A percentile compares a stretch with the other conserved stretches of the same genome.
phyloP scores from a whole-genome alignment of 2,329 filamentous ascomycete species.

The Penicillium sp. region DNA sequence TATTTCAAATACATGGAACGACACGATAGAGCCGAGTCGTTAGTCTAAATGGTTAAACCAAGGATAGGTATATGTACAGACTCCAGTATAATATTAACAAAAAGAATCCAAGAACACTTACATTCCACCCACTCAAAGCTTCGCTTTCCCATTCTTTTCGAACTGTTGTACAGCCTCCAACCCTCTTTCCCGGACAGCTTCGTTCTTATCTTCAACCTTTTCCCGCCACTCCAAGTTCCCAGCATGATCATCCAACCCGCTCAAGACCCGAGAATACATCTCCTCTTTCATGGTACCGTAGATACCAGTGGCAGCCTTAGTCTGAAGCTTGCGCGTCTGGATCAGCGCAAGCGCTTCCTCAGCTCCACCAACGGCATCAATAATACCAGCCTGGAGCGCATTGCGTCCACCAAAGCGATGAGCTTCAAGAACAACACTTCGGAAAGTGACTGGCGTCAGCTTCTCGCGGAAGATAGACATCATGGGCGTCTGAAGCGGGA shows the following conservation, averaged over 20 bases:
- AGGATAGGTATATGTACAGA: not conserved
- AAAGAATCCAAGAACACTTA: not conserved
- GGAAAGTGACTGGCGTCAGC: slow-evolving; percentile 54
- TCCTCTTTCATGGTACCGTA: slow-evolving; percentile 72
- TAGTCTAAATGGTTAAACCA: not conserved
- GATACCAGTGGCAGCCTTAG: slow-evolving; percentile 62
- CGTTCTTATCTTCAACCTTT: slow-evolving; percentile 51
- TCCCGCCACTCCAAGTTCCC: slow-evolving; percentile 44
- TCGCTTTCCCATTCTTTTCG: slow-evolving; percentile 42
- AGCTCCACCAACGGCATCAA: slow-evolving; percentile 65
- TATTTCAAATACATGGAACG: not conserved
- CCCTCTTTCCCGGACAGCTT: slow-evolving; percentile 40
- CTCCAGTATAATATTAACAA: not conserved
- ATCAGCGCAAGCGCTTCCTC: slow-evolving; percentile 63
- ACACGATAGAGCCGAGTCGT: not conserved
- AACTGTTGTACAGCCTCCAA: slow-evolving; percentile 51
- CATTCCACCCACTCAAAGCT: slow-evolving; percentile 24
- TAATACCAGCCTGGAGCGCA: slow-evolving; percentile 64
- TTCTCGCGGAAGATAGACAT: slow-evolving; percentile 71
- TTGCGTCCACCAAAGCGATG: slow-evolving; percentile 62
- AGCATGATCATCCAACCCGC: slow-evolving; percentile 53
- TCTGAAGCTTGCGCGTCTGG: slow-evolving; percentile 55
- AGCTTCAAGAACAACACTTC: slow-evolving; percentile 70
- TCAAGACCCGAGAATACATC: slow-evolving; percentile 67
- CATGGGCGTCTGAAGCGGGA: slow-evolving; percentile 72